phyloP scores from a whole-genome alignment of 768 basidiomycete species.

The Trichaptum fuscoviolaceum region DNA sequence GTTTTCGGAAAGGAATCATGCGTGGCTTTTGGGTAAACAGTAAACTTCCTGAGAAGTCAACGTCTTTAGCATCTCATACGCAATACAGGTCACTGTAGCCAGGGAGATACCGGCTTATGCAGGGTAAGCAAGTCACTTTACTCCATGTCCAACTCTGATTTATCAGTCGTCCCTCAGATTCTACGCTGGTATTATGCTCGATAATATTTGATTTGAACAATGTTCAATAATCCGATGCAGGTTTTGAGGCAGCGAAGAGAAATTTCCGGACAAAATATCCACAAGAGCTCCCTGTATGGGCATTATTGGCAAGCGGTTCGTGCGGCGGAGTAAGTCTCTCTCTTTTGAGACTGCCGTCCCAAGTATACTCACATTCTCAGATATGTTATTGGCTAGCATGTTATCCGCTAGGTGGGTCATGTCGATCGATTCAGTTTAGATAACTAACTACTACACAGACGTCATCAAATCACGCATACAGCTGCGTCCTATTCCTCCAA shows the following conservation, averaged over 20 bases:
- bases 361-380: conserved; percentile 28
- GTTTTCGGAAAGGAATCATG: conserved; percentile 87
- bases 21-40: conserved; percentile 86
- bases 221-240: conserved; percentile 30
- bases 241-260: conserved; percentile 88
- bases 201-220: background rate
- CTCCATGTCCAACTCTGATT: background rate
- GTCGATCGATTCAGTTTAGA: background rate
- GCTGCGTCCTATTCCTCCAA: conserved; percentile 67
- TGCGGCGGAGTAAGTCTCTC: conserved; percentile 64
- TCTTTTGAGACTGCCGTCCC: conserved; percentile 9
- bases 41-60: background rate
- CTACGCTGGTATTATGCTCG: conserved; percentile 47
- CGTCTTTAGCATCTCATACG: background rate
- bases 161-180: conserved; percentile 39
- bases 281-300: conserved; percentile 74
- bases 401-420: conserved; percentile 69
- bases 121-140: conserved; percentile 43
- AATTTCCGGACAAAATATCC: conserved; percentile 62
- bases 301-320: conserved; percentile 75
- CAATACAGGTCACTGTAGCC: conserved; percentile 71
- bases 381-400: conserved; percentile 92
- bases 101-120: conserved; percentile 97
- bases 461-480: conserved; percentile 92
- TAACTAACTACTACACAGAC: conserved; percentile 38